Evolutionary conservation across 129 eudicot species (phyloP).

Genomic region (Dittrichia graveolens): DNA sequence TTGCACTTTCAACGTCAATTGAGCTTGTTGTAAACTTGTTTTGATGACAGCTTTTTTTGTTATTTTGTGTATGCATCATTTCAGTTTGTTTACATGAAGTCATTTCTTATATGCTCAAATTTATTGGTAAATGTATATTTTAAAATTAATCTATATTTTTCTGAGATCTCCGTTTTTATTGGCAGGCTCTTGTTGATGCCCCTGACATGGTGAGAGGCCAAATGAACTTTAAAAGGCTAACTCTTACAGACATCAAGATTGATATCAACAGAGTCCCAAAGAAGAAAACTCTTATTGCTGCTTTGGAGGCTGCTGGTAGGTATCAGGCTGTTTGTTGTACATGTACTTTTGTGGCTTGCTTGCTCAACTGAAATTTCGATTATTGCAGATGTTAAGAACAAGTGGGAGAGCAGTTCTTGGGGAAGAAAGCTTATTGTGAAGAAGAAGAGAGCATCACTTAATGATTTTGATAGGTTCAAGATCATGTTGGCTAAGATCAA

Average conservation of each 20-base stretch:
- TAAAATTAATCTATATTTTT: neutral
- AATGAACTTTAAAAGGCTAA: constrained; percentile 65
- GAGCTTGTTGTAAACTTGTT: no score
- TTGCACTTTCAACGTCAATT: no score
- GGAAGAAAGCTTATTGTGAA: constrained; percentile 68
- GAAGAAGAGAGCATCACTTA: constrained; percentile 55
- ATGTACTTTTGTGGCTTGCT: neutral
- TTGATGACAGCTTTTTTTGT: neutral
- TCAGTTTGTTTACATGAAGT: neutral
- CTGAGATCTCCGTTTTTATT: neutral
- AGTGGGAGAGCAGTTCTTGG: constrained; percentile 66
- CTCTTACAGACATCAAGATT: constrained; percentile 68
- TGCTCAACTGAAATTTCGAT: neutral
- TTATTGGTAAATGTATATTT: no score
- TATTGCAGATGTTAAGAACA: constrained; percentile 54
- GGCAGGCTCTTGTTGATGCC: constrained; percentile 77
- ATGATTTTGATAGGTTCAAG: constrained; percentile 64
- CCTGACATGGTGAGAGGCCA: constrained; percentile 76
- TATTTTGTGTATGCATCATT: neutral
- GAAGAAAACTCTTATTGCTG: constrained; percentile 63
- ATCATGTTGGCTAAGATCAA: constrained; percentile 62
- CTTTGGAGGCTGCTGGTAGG: constrained; percentile 76
- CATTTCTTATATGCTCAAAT: no score
- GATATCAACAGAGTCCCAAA: constrained; percentile 70
- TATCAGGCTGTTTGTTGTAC: neutral